A percentile compares a stretch with the other conserved stretches of the same genome.
These are phyloP conservation scores for Colletotrichum abscissum DNA, from an alignment of 2,329 filamentous ascomycete species.

Conservation along the genomic window DNA sequence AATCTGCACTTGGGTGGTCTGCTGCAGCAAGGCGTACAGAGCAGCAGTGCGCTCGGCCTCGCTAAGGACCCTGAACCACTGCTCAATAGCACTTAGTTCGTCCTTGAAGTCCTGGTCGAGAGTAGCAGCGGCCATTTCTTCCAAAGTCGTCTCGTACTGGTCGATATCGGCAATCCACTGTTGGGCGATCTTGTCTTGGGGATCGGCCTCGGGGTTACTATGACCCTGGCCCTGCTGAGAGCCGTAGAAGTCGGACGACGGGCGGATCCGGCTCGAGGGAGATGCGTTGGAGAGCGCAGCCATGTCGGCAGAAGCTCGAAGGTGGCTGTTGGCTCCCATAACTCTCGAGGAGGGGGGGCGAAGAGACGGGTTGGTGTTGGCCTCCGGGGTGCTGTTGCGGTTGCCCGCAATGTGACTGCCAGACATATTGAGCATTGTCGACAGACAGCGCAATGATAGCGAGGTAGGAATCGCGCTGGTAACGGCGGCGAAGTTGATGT, in stretches of 20 bases:
- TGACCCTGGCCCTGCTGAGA: conserved; percentile 75
- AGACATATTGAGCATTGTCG: conserved; percentile 70
- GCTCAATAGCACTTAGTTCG: conserved; percentile 97
- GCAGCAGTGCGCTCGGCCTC: conserved; percentile 97
- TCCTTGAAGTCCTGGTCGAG: conserved; percentile 99
- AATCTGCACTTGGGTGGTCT: conserved; percentile 98
- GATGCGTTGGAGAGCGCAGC: conserved; percentile 78
- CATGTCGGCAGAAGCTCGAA: conserved; percentile 97
- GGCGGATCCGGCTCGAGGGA: conserved; percentile 83
- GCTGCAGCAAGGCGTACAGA: conserved; percentile 93
- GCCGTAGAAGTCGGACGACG: conserved; percentile 94
- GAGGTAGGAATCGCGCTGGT: conserved; percentile 11
- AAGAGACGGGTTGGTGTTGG: conserved; percentile 82
- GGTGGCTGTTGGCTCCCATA: conserved; percentile 82
- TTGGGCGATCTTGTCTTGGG: conserved; percentile 92
- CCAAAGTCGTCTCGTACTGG: conserved; percentile 97
- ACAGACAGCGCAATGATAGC: conserved; percentile 30
- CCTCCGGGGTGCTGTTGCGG: conserved; percentile 97
- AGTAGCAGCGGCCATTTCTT: conserved; percentile 99
- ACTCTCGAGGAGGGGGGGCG: conserved; percentile 84
- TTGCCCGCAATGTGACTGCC: conserved; percentile 80
- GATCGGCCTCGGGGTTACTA: conserved; percentile 77
- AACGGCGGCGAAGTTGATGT: conserved; percentile 21
- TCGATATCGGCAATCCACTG: conserved; percentile 99
- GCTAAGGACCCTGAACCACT: conserved; percentile 98